Percentiles rank a stretch among this genome's conserved stretches.
Conservation (phyloP, 1,284 basidiomycete genomes). For the Austropuccinia psidii region DNA sequence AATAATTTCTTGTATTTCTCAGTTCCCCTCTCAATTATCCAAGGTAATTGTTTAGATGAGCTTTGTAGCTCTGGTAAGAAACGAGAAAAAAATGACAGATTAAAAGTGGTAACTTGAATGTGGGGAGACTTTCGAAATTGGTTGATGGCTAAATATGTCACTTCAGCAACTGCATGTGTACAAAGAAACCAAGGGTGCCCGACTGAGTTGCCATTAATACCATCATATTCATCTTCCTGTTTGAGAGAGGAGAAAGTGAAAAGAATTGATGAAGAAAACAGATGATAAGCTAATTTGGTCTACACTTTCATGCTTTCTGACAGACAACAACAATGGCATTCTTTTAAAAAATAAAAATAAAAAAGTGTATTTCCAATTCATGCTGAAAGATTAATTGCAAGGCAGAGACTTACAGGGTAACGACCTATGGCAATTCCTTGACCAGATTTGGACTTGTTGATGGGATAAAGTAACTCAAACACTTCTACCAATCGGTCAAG, state of each 20-base stretch:
- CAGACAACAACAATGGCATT: not conserved
- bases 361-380: not conserved
- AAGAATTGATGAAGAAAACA: not conserved
- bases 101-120: slow-evolving; percentile 25
- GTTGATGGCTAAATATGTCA: slow-evolving; percentile 38
- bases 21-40: slow-evolving; percentile 17
- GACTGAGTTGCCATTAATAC: slow-evolving; percentile 35
- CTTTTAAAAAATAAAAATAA: not conserved
- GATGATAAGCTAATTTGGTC: not conserved
- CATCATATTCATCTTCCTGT: slow-evolving; percentile 40
- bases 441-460: slow-evolving; percentile 33
- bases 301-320: not conserved
- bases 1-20: slow-evolving; percentile 23
- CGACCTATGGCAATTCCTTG: slow-evolving; percentile 38
- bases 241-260: not conserved
- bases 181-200: slow-evolving; percentile 40
- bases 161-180: slow-evolving; percentile 38
- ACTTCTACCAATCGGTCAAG: slow-evolving; percentile 38
- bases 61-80: slow-evolving; percentile 11
- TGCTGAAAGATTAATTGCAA: not conserved
- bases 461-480: slow-evolving; percentile 37
- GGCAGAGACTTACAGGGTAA: not conserved
- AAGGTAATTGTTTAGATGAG: not conserved
- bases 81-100: slow-evolving; percentile 17
- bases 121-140: slow-evolving; percentile 17